phyloP scores from a whole-genome alignment of 768 basidiomycete species.

The Phlegmacium glaucopus region DNA sequence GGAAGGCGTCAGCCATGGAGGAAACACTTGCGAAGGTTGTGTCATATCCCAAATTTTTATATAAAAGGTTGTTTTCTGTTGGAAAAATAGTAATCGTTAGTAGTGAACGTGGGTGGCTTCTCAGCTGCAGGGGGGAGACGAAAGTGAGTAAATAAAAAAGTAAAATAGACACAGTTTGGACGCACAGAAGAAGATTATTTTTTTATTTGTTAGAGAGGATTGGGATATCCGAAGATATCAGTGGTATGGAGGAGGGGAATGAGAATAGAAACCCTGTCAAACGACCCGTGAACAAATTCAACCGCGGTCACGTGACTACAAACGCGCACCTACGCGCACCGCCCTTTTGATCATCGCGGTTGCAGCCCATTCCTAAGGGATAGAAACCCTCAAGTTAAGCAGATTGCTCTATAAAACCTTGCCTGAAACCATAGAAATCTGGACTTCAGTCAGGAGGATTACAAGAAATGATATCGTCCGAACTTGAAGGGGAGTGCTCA shows the following conservation, averaged over 20 bases:
- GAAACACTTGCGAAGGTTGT: slow-evolving; percentile 61
- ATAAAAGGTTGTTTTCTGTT: slow-evolving; percentile 16
- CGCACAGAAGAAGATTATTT: slow-evolving; percentile 20
- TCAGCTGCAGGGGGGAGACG: slow-evolving; percentile 6
- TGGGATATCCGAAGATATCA: slow-evolving; percentile 16
- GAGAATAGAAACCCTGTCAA: no score
- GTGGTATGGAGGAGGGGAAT: no score
- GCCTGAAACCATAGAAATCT: slow-evolving; percentile 67
- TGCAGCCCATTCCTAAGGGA: slow-evolving; percentile 82
- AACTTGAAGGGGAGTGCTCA: slow-evolving; percentile 89
- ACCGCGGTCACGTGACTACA: slow-evolving; percentile 37
- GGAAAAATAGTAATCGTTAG: slow-evolving; percentile 34
- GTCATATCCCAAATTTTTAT: slow-evolving; percentile 39
- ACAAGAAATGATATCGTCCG: slow-evolving; percentile 61
- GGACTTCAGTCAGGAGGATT: slow-evolving; percentile 59
- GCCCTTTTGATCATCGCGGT: slow-evolving; percentile 1
- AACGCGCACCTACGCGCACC: slow-evolving; percentile 39
- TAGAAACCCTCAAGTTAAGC: slow-evolving; percentile 82
- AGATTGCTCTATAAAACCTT: slow-evolving; percentile 87
- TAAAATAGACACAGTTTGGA: not conserved
- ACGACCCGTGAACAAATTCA: no score
- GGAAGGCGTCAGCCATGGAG: slow-evolving; percentile 68
- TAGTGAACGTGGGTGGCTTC: slow-evolving; percentile 41
- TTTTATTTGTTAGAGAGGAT: slow-evolving; percentile 9
- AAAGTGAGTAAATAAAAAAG: slow-evolving; percentile 1